Base-by-base conservation (phyloP, 108 stramenopile species). In the Fistulifera pelliculosa region DNA sequence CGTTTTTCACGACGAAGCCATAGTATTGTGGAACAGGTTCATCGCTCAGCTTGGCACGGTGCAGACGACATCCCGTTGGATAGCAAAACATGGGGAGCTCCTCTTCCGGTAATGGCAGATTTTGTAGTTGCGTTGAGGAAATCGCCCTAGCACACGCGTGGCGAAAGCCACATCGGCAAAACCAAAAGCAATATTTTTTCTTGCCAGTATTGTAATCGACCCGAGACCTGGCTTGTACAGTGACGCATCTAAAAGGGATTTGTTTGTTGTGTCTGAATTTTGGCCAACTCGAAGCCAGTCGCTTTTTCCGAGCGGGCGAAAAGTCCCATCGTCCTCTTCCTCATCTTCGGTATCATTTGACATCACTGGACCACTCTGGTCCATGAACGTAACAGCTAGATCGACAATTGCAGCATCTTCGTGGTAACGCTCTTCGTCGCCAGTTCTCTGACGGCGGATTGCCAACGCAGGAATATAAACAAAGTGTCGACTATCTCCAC, bases 11-110 rank as follows among this genome's bases (percentile, higher is more conserved):
- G 8, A 87, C 85, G 66, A 91, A 91, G 0, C 90, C 90, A 60
- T 78, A 91, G 61, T 80, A 78, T 47, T 76, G 69, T 0, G 89
- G 77, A 18, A 87, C 56, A 4, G 76, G 79, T 12, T 68, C 71
- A 65, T 87, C 81, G 21, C 71, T 59, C 45, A 72, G 83, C 47
- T 63, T 69, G 26, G 81, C 79, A 18, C 90, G 66, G 31, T 76
- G 60, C 28, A 91, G 56, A 8, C 70, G 64, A 45, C 85, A 85
- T 25, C 85, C 89, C 13, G 74, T 75, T 22, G 90, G 81, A 77
- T 91, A 91, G 56, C 90, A 91, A 73, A 91, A 91, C 79, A 91
- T 76, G 17, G 90, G 90, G 8, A 91, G 60, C 55, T 91, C 90
- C 54, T 91, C 90, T 61, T 91, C 83, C 4, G 85, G 90, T 23